These are phyloP conservation scores for Penicillium janthinellum DNA, from an alignment of 2,329 filamentous ascomycete genomes.

Conservation along the genomic window DNA sequence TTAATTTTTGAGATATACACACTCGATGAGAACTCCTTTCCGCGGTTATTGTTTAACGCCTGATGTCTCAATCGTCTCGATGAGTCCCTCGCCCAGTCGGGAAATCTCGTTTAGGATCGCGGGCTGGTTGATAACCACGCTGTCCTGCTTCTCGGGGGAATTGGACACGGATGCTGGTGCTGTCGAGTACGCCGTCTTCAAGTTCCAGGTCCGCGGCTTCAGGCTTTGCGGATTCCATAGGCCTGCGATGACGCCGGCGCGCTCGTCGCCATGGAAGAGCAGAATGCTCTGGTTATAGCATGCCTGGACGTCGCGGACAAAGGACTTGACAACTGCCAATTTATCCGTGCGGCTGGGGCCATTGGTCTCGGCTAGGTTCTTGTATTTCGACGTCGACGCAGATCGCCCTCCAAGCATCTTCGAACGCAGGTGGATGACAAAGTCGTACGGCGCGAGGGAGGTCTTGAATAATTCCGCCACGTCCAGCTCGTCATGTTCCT, in stretches of 20 bases:
- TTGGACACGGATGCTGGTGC: constrained; percentile 22
- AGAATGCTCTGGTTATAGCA: constrained; percentile 71
- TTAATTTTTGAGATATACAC: constrained; percentile 15
- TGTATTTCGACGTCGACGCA: constrained; percentile 59
- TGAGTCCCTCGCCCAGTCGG: constrained; percentile 61
- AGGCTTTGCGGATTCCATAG: constrained; percentile 62
- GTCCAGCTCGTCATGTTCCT: constrained; percentile 57
- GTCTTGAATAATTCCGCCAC: constrained; percentile 69
- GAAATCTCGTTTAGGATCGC: constrained; percentile 50
- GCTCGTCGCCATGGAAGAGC: constrained; percentile 72
- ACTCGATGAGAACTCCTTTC: constrained; percentile 12
- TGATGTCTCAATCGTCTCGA: constrained; percentile 64
- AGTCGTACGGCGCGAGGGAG: constrained; percentile 76
- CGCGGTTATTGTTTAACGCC: constrained; percentile 27
- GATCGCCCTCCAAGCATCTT: constrained; percentile 50
- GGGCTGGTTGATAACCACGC: constrained; percentile 41
- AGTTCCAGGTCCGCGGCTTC: constrained; percentile 35
- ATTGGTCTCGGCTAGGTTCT: constrained; percentile 69
- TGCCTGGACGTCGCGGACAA: constrained; percentile 67
- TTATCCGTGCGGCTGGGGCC: constrained; percentile 51
- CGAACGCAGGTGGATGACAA: constrained; percentile 71
- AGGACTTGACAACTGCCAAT: constrained; percentile 62
- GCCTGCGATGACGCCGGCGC: constrained; percentile 62
- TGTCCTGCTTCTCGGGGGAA: constrained; percentile 17
- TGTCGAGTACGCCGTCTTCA: constrained; percentile 44